Evolutionary conservation across 306 rosid genomes (phyloP), one percentile per base, ranked within the genome.

Genomic region (Hippophae tibetana): DNA sequence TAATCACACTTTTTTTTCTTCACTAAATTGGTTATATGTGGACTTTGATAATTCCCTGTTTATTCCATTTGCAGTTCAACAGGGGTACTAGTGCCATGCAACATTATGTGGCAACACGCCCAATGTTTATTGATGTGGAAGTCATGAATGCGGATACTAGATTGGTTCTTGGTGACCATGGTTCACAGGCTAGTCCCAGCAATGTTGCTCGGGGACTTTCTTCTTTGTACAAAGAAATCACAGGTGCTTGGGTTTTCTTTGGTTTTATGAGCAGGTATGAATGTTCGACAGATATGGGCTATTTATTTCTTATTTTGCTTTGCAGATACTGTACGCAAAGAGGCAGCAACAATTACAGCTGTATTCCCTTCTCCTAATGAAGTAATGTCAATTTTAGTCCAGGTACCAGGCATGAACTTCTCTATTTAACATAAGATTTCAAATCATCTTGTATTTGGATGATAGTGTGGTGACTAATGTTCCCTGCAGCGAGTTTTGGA

Each of bases 31-130:
- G 11, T 51, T 40, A 58, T 14, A 51, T n/a, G 10, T 58, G 49
- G 27, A 31, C 51, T 25, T 13, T 44, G 42, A 51, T 31, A 31
- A 31, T 31, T 31, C 3, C 3, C 38, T 2, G 3, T 31, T 31
- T 31, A 31, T 4, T 31, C 38, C 38, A 31, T 31, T 31, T 31
- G 81, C 85, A 93, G 99, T 93, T 93, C 70, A 93, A 93, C 80
- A 78, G 99, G 89, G 99, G 99, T 25, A 89, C 99, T 46, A 93
- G 99, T 82, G 99, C 99, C 74, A 93, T 93, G 99, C 99, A 93
- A 77, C 99, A 93, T 78, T 89, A 89, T 58, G 99, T 93, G 76
- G 97, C 99, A 69, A 93, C 99, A 59, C 99, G 99, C 43, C 94
- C 97, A 58, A 93, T 93, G 99, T 93, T 93, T 78, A 93, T 93